Evolutionary conservation across 2,329 filamentous ascomycete genomes (phyloP), one percentile per base, ranked within the genome.

Genomic region (Ophiocordyceps camponoti-floridani): DNA sequence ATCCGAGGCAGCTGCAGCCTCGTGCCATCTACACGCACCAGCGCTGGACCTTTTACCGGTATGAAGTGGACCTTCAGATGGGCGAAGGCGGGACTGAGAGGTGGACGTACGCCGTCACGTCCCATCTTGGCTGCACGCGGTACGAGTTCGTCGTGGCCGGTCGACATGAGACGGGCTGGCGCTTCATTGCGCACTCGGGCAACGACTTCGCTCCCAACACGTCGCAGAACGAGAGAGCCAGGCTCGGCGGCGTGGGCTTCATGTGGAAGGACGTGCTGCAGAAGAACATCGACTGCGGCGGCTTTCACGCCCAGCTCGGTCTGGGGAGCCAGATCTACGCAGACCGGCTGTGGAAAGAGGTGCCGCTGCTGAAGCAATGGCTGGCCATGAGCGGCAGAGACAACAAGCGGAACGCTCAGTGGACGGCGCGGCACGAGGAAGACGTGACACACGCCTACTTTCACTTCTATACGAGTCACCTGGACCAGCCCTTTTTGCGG

Each of bases 241-340:
- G 82, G 53, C 73, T 96, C 1, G 91, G 91, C 28, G 91, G 91
- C 1, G 75, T 93, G 1, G 85, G 88, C 0, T 84, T 91, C 57
- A 94, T 98, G 89, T 98, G 91, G 91, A 96, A 95, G 56, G 91
- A 98, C 54, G 88, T 98, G 27, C 72, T 98, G 57, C 87, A 95
- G 63, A 95, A 95, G 70, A 94, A 98, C 55, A 78, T 88, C 27
- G 91, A 98, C 54, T 94, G 88, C 53, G 87, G 88, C 45, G 91
- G 91, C 1, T 98, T 96, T 61, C 91, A 98, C 56, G 81, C 85
- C 7, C 91, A 98, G 57, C 70, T 98, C 8, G 91, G 89, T 13
- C 67, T 95, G 4, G 91, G 91, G 45, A 85, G 91, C 48, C 91
- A 98, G 59, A 93, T 98, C 44, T 96, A 93, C 57, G 91, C 86